A percentile compares a stretch with the other conserved stretches of the same genome.
These are phyloP conservation scores for Bruguiera gymnorhiza DNA, from an alignment of 345 rosid species.

Conservation along the genomic window DNA sequence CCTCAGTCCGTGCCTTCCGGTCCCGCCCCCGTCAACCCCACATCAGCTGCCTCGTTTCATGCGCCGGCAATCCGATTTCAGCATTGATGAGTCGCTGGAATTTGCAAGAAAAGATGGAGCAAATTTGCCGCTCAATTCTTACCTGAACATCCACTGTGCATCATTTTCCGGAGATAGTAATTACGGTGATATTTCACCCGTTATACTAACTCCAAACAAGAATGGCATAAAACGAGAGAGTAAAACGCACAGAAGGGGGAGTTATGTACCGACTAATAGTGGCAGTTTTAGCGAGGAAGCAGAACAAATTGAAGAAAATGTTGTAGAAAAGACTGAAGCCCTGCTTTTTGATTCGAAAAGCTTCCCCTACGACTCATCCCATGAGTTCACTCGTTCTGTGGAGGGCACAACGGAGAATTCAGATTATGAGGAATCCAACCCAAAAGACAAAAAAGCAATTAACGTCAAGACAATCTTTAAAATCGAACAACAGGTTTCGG, in stretches of 20 bases:
- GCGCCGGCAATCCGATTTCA: constrained; percentile 8
- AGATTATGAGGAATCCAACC: neutral
- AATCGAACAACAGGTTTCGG: constrained; percentile 18
- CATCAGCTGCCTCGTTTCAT: constrained; percentile 9
- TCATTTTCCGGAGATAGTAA: constrained; percentile 16
- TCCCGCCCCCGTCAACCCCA: constrained; percentile 45
- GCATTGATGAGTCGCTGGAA: constrained; percentile 9
- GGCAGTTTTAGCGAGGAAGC: constrained; percentile 16
- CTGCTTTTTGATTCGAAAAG: constrained; percentile 26
- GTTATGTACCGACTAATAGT: constrained; percentile 5
- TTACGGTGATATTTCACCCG: neutral
- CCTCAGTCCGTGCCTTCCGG: constrained; percentile 24
- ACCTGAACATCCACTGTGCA: neutral
- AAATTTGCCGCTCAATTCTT: neutral
- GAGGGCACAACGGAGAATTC: neutral
- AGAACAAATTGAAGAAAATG: neutral
- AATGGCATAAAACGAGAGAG: neutral
- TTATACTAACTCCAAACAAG: neutral
- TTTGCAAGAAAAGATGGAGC: constrained; percentile 4
- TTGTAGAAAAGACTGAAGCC: constrained; percentile 18
- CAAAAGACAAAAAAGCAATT: constrained; percentile 6
- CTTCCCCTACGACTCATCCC: constrained; percentile 26
- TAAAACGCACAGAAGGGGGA: constrained; percentile 1
- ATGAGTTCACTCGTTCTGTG: constrained; percentile 11
- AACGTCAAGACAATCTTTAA: constrained; percentile 9